Percentiles rank a stretch among this genome's conserved stretches.
These are phyloP conservation scores for Cyclotella baltica DNA, from an alignment of 108 stramenopile genomes.

Conservation along the genomic window DNA sequence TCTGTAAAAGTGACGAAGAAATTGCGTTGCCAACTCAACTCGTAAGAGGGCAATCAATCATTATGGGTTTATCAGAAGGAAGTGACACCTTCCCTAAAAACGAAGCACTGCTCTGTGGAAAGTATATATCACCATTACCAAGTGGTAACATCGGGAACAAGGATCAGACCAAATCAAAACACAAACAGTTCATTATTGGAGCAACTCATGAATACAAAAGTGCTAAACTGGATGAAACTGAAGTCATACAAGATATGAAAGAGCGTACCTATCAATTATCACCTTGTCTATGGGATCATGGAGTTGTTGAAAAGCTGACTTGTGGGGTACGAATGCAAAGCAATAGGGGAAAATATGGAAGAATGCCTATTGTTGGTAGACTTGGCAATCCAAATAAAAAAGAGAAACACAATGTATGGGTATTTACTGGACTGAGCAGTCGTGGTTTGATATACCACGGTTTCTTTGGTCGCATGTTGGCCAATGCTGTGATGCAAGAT, in stretches of 20 bases:
- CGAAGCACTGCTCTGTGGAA: constrained; percentile 77
- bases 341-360: constrained; percentile 71
- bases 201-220: constrained; percentile 86
- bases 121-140: constrained; percentile 79
- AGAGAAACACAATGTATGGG: constrained; percentile 62
- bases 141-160: not conserved
- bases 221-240: constrained; percentile 39
- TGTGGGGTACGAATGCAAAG: constrained; percentile 78
- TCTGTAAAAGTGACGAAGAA: constrained; percentile 18
- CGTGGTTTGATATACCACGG: constrained; percentile 87
- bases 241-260: constrained; percentile 64
- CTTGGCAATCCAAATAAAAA: constrained; percentile 16
- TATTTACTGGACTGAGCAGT: constrained; percentile 85
- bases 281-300: constrained; percentile 72
- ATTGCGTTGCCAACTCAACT: constrained; percentile 63
- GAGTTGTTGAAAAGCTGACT: constrained; percentile 60
- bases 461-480: constrained; percentile 70
- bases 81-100: not conserved
- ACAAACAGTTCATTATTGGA: constrained; percentile 64
- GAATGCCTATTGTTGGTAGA: constrained; percentile 82
- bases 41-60: constrained; percentile 88
- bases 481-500: constrained; percentile 55
- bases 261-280: constrained; percentile 62
- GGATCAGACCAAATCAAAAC: constrained; percentile 1
- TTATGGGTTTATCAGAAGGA: constrained; percentile 46